Evolutionary conservation across 768 basidiomycete genomes (phyloP).

Genomic region (Tricholoma saponaceum): DNA sequence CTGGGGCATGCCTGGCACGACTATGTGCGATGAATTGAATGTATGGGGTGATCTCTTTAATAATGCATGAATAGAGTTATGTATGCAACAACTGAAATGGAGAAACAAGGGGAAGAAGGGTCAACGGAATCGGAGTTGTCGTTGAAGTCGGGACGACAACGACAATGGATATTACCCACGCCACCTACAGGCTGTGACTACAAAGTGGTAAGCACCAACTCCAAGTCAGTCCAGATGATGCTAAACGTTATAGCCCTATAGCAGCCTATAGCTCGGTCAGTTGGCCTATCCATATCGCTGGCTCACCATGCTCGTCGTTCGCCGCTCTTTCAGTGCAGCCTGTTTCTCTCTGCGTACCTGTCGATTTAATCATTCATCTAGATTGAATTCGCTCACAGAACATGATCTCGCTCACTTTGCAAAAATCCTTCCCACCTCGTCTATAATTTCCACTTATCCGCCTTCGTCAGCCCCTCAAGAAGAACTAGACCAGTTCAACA

Average conservation of each 20-base stretch:
- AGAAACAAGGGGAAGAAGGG: too few species aligned
- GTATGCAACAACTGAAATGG: not conserved
- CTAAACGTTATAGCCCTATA: not conserved
- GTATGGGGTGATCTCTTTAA: constrained; percentile 3
- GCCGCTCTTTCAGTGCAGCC: constrained; percentile 19
- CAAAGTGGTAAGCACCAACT: too few species aligned
- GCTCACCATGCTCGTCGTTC: constrained; percentile 8
- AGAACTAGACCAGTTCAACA: constrained; percentile 78
- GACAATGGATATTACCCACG: constrained; percentile 14
- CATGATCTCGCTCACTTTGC: constrained; percentile 66
- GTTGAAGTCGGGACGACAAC: not conserved
- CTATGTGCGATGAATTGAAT: not conserved
- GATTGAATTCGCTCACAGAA: constrained; percentile 46
- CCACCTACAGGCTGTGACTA: too few species aligned
- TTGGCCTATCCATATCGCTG: too few species aligned
- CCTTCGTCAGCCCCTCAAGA: constrained; percentile 42
- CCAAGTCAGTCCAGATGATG: too few species aligned
- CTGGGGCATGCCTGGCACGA: constrained; percentile 18
- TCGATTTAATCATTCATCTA: constrained; percentile 18
- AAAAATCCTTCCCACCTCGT: constrained; percentile 55
- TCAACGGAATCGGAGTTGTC: constrained; percentile 10
- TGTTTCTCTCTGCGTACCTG: constrained; percentile 9
- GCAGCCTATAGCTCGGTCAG: too few species aligned
- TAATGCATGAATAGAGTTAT: not conserved
- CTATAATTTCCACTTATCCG: constrained; percentile 66